Percentiles rank a stretch among this genome's conserved stretches.
Evolutionary conservation across 192 early-diverging fungal genomes (phyloP).

Genomic region (Backusella macrospora): DNA sequence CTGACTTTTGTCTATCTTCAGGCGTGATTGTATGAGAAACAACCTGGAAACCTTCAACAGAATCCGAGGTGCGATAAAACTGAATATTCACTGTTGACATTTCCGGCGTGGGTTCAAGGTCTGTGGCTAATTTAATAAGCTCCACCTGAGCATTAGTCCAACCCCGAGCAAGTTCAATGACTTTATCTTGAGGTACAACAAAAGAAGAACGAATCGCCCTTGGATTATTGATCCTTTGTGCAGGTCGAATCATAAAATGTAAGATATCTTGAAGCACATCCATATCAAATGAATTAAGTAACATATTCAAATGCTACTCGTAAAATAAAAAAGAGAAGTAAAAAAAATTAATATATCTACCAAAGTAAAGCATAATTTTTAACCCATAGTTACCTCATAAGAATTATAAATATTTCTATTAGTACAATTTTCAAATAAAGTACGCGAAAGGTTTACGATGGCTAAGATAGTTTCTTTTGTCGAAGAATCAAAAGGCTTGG

Average conservation of each 20-base stretch:
- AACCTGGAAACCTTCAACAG: conserved; percentile 11
- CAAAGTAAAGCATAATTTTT: conserved; percentile 3
- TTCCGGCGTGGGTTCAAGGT: conserved; percentile 44
- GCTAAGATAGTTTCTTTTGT: conserved; percentile 63
- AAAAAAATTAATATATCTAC: no score
- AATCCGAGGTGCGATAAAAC: conserved; percentile 60
- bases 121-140: conserved; percentile 31
- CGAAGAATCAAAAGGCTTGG: conserved; percentile 54
- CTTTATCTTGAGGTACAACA: conserved; percentile 56
- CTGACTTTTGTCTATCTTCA: conserved; percentile 4
- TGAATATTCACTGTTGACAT: conserved; percentile 54
- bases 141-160: conserved; percentile 50
- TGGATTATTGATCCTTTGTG: conserved; percentile 89
- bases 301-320: conserved; percentile 77
- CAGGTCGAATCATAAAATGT: conserved; percentile 82
- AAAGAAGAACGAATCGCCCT: conserved; percentile 63
- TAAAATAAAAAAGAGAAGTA: conserved; percentile 12
- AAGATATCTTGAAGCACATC: conserved; percentile 80
- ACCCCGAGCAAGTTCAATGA: conserved; percentile 60
- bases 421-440: conserved; percentile 92
- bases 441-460: conserved; percentile 74
- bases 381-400: conserved; percentile 68
- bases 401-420: conserved; percentile 94
- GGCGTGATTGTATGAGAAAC: conserved; percentile 55
- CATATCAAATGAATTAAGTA: conserved; percentile 80